Conservation (phyloP, 2,329 filamentous ascomycete species). For the Curvularia eragrostidis region DNA sequence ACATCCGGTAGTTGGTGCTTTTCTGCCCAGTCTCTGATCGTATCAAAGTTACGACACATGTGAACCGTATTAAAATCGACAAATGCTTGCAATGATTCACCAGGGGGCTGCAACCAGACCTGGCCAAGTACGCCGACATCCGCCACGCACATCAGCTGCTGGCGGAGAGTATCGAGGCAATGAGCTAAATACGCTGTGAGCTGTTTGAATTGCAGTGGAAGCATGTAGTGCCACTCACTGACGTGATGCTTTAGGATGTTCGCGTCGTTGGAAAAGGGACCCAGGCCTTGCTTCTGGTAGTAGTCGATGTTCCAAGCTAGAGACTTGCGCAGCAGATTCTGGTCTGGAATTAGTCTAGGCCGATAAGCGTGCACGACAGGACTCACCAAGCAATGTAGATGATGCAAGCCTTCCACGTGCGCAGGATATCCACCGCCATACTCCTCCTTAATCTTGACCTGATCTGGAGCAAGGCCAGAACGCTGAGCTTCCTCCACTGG, state of each 20-base stretch:
- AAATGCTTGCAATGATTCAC: conserved; percentile 59
- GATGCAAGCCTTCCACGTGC: conserved; percentile 64
- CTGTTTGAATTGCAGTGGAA: not conserved
- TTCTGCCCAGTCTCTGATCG: conserved; percentile 62
- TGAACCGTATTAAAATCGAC: conserved; percentile 69
- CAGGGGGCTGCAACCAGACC: conserved; percentile 63
- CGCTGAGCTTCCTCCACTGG: conserved; percentile 56
- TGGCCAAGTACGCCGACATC: conserved; percentile 67
- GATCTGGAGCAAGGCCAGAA: conserved; percentile 61
- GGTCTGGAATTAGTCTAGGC: not conserved
- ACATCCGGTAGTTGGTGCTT: conserved; percentile 56
- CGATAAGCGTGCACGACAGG: not conserved
- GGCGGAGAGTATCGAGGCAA: conserved; percentile 67
- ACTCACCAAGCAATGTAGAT: conserved; percentile 63
- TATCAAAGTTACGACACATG: conserved; percentile 65
- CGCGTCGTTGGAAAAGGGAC: conserved; percentile 64
- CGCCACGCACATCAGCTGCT: conserved; percentile 68
- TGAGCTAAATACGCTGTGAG: conserved; percentile 50
- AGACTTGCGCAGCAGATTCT: conserved; percentile 66
- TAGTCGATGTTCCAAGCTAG: conserved; percentile 67
- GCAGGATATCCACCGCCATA: conserved; percentile 67
- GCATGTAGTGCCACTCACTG: conserved; percentile 53
- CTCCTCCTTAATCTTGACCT: conserved; percentile 63
- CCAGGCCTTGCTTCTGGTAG: conserved; percentile 59
- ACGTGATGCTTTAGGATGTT: conserved; percentile 63